phyloP scores from a whole-genome alignment of 805 yeast species.

The Starmerella apis region DNA sequence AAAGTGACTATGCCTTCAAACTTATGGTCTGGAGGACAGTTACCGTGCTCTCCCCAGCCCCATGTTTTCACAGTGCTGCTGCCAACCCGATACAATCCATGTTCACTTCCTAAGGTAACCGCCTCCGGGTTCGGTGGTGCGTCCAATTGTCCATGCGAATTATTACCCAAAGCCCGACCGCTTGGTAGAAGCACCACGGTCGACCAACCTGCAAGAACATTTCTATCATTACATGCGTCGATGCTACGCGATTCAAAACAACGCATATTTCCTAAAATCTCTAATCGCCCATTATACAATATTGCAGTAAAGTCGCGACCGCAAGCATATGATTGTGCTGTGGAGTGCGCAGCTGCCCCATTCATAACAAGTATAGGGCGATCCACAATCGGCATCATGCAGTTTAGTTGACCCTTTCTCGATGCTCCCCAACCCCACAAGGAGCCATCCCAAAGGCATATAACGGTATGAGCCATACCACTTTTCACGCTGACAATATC shows the following conservation, averaged over 20 bases:
- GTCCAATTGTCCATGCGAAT: slow-evolving; percentile 60
- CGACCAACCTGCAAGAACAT: slow-evolving; percentile 21
- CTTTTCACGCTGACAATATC: slow-evolving; percentile 22
- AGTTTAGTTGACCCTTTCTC: slow-evolving; percentile 46
- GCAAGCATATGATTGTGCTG: slow-evolving; percentile 27
- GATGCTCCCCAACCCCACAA: slow-evolving; percentile 61
- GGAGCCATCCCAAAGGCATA: slow-evolving; percentile 33
- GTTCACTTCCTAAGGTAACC: slow-evolving; percentile 72
- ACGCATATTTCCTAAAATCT: slow-evolving; percentile 30
- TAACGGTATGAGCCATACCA: slow-evolving; percentile 32
- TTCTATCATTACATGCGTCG: neutral
- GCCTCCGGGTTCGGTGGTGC: slow-evolving; percentile 1
- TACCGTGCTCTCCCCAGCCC: slow-evolving; percentile 99
- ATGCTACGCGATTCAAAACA: neutral
- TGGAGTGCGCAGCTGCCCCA: neutral
- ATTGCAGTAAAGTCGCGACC: slow-evolving; percentile 52
- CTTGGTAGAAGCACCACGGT: slow-evolving; percentile 16
- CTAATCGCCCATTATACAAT: slow-evolving; percentile 20
- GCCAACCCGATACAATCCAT: slow-evolving; percentile 43
- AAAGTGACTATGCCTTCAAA: slow-evolving; percentile 10
- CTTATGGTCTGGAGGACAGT: slow-evolving; percentile 49
- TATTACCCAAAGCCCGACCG: slow-evolving; percentile 57
- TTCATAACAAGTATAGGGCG: neutral
- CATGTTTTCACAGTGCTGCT: slow-evolving; percentile 48
- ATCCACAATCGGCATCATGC: neutral